Evolutionary conservation across 2,329 filamentous ascomycete genomes (phyloP).

Genomic region (Colletotrichum camelliae): DNA sequence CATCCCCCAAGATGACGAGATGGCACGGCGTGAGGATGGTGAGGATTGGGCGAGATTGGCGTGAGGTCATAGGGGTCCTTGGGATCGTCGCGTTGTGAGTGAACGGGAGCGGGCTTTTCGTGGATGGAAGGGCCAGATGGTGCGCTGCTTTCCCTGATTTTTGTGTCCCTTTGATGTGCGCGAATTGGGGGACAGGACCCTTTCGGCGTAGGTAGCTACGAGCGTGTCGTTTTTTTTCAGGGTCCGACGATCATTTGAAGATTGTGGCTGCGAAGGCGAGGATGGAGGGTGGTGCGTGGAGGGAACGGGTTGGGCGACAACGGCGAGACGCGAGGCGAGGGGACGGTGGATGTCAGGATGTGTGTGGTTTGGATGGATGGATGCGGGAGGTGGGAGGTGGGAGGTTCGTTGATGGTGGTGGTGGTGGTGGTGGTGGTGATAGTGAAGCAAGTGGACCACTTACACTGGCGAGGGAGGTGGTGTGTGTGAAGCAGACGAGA

Average conservation of each 20-base stretch:
- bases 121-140: not conserved
- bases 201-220: not conserved
- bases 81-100: not conserved
- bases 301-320: not conserved
- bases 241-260: conserved; percentile 21
- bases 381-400: not conserved
- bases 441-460: not conserved
- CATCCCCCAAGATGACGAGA: not conserved
- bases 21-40: too few species aligned
- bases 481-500: not conserved
- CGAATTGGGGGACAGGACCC: not conserved
- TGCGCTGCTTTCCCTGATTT: not conserved
- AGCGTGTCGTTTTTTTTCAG: not conserved
- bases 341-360: too few species aligned
- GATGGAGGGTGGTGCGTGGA: not conserved
- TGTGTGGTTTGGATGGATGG: not conserved
- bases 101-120: not conserved
- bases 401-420: not conserved
- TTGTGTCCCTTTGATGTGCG: not conserved
- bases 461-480: conserved; percentile 2
- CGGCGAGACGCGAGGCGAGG: not conserved
- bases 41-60: not conserved
- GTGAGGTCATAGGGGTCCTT: conserved; percentile 21
- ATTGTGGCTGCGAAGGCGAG: not conserved
- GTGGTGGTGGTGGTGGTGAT: conserved; percentile 8